Evolutionary conservation across 495 filamentous ascomycete species (phyloP), one percentile per base, ranked within the genome.

Genomic region (Wilcoxina mikolae): DNA sequence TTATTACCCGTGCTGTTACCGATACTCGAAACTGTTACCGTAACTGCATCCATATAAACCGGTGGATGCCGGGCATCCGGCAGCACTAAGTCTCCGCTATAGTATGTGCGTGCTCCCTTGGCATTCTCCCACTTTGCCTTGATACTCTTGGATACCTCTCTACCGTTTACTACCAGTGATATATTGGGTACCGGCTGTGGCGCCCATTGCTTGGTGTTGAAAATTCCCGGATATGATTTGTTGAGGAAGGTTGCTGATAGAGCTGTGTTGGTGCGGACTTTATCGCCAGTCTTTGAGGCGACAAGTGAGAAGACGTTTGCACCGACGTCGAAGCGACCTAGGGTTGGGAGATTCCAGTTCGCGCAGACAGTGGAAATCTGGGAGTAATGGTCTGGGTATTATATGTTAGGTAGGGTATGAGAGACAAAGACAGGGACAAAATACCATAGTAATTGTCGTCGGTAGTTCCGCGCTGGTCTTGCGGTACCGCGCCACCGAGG

Each of bases 361-460:
- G 77, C 78, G 24, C 74, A 70, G 20, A 80, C 72, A 18, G 80
- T 79, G 9, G 82, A 71, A 55, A 87, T 74, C 53, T 75, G 70
- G 31, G 76, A 82, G 73, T 83, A 85, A 69, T 85, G 82, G 61
- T 73, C 59, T 62, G 15, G 5, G 29, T n/a, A n/a, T n/a, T n/a
- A n/a, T n/a, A n/a, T n/a, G n/a, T n/a, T n/a, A n/a, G 43, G 18
- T 35, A 35, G 5, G 31, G 5, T 35, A 43, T 12, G 20, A 43
- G 39, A 43, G 17, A 9, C 10, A 7, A 35, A 35, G 31, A 5
- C 15, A 35, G 31, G 31, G 31, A 7, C 5, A 35, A 39, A 67
- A 29, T 58, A 62, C 59, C 78, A 69, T 86, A 86, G 72, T 78
- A 85, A 45, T 71, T 77, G 64, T 73, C 60, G 60, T 86, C 83